These are phyloP conservation scores for Fusarium humuli DNA, from an alignment of 2,329 filamentous ascomycete species.

Conservation along the genomic window DNA sequence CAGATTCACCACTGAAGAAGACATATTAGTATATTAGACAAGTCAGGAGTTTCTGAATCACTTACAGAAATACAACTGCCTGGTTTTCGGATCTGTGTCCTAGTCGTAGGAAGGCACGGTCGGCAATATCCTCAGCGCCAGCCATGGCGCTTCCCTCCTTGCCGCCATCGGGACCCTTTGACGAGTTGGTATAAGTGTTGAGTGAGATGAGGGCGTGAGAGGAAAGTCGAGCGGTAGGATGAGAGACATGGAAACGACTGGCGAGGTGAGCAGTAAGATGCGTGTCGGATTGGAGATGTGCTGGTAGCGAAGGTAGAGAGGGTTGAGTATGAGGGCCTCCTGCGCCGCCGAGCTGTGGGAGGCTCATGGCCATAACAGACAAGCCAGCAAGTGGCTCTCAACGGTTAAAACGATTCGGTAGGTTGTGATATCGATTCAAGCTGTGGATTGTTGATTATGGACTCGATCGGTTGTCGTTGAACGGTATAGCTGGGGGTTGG, in stretches of 20 bases:
- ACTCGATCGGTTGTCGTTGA: conserved; percentile 20
- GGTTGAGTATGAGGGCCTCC: conserved; percentile 81
- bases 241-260: conserved; percentile 89
- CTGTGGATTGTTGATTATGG: conserved; percentile 10
- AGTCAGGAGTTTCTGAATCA: neutral
- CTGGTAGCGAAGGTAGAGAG: conserved; percentile 87
- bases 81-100: conserved; percentile 94
- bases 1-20: conserved; percentile 83
- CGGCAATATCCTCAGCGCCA: conserved; percentile 91
- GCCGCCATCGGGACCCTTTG: conserved; percentile 88
- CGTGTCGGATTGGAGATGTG: conserved; percentile 82
- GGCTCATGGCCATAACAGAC: conserved; percentile 70
- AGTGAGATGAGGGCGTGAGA: conserved; percentile 91
- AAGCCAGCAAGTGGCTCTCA: conserved; percentile 49
- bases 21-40: conserved; percentile 38
- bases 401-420: conserved; percentile 19
- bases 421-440: conserved; percentile 18
- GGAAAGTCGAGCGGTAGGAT: conserved; percentile 88
- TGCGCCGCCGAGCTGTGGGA: conserved; percentile 61
- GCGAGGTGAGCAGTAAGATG: conserved; percentile 85
- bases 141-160: conserved; percentile 93
- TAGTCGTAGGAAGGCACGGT: conserved; percentile 84
- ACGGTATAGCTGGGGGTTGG: conserved; percentile 8
- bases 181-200: conserved; percentile 93
- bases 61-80: conserved; percentile 89